Evolutionary conservation across 148 eudicot species (phyloP), one percentile per base, ranked within the genome.

Genomic region (Dysphania ambrosioides): DNA sequence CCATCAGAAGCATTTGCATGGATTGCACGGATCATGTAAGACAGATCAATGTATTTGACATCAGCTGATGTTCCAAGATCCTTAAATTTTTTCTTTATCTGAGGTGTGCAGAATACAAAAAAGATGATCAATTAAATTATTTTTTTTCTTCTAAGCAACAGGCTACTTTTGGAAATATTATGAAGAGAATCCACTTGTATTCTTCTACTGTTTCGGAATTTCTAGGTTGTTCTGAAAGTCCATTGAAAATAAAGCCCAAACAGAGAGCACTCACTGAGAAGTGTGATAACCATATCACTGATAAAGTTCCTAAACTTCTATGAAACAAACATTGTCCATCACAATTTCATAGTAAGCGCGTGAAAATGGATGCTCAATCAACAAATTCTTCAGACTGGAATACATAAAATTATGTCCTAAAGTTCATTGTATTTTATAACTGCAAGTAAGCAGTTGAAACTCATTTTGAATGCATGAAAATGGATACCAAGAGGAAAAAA

Each of bases 1-100:
- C 97, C 99, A 78, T 96, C 99, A 65, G 99, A 90, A 63, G 99
- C 99, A 90, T 96, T 96, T 75, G 99, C 97, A 79, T 97, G 97
- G 84, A 88, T 71, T 18, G 99, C 99, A 56, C 99, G 96, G 69
- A 96, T 85, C 99, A 96, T 96, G 75, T 96, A 96, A 31, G 99
- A 92, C 2, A 97, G 99, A 81, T 96, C 99, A 57, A 95, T 95
- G 73, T 95, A 95, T 80, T 95, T 95, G 79, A 90, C 92, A 80
- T 95, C 99, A 73, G 93, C 97, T 77, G 96, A 82, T 72, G 79
- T 66, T 38, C 93, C 97, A 41, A 82, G 81, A 75, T 83, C 94
- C 87, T 90, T 95, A 35, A 92, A 95, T 79, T 83, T 85, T 73
- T 88, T 92, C 81, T 92, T 95, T 57, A 79, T 84, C 99, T 94